Evolutionary conservation across 2,329 filamentous ascomycete species (phyloP), one percentile per base, ranked within the genome.

Genomic region (Colletotrichum sp.): DNA sequence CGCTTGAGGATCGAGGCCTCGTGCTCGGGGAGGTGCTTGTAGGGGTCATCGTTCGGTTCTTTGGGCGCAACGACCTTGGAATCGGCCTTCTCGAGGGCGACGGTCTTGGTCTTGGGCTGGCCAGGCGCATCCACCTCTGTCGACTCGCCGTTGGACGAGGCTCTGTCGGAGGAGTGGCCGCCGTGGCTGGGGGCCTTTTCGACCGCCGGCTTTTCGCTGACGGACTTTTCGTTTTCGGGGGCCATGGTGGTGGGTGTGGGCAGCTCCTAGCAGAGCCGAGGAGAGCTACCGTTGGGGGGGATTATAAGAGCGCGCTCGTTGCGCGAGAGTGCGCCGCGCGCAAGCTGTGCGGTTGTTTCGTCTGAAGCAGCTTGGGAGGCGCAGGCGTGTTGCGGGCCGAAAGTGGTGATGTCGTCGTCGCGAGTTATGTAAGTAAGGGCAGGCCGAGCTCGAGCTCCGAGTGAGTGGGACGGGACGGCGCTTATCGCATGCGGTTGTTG

Each of bases 1-100:
- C 87, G 88, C 82, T 90, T 92, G 76, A 97, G 85, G 70, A 96
- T 90, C 25, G 89, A 87, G 69, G 90, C 92, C 84, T 96, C 93
- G 74, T 93, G 82, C 11, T 90, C 84, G 3, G 93, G 90, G 5
- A 96, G 87, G 82, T 95, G 91, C 30, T 86, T 86, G 80, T 91
- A 92, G 5, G 90, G 86, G 79, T 92, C 90, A 34, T 88, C 86
- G 68, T 90, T 87, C 5, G 86, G 80, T 55, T 88, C 86, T 8
- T 48, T 76, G 13, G 82, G 80, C 61, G 80, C 79, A 9, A 82
- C 75, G n/a, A 85, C 82, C 67, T 86, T 85, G 63, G 87, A 88
- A 77, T 89, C 88, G 74, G 83, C 84, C 81, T 88, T 88, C 74
- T 83, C 80, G 48, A 88, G 78, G 25, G 80, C 79, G 63, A 79